These are phyloP conservation scores for Neurospora sp. DNA, from an alignment of 495 filamentous ascomycete genomes.

Conservation along the genomic window DNA sequence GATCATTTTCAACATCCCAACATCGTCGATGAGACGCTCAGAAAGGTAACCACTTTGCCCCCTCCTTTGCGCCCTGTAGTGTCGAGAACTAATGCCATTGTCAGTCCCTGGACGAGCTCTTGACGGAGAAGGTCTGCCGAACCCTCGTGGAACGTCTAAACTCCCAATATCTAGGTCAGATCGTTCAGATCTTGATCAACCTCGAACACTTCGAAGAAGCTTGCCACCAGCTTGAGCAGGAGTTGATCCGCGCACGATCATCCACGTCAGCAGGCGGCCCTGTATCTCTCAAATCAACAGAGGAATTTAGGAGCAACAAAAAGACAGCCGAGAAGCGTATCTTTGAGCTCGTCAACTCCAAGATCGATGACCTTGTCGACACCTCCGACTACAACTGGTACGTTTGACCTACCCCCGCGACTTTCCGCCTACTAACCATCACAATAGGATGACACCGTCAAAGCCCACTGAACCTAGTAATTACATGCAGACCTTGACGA, in stretches of 20 bases:
- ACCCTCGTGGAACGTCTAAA: slow-evolving; percentile 78
- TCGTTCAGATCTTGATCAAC: slow-evolving; percentile 97
- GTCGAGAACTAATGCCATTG: slow-evolving; percentile 7
- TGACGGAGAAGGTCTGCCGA: slow-evolving; percentile 82
- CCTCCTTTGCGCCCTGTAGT: too few species aligned
- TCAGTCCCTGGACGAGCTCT: slow-evolving; percentile 70
- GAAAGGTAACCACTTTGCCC: slow-evolving; percentile 41
- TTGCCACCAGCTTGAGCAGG: slow-evolving; percentile 74
- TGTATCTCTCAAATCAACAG: slow-evolving; percentile 68
- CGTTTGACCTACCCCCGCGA: slow-evolving; percentile 3
- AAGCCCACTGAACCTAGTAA: slow-evolving; percentile 63
- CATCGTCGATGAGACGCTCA: slow-evolving; percentile 81
- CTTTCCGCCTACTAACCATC: neutral
- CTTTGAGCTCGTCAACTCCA: slow-evolving; percentile 96
- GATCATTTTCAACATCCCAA: slow-evolving; percentile 83
- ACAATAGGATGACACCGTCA: slow-evolving; percentile 48
- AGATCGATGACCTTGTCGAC: slow-evolving; percentile 95
- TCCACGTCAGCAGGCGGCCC: slow-evolving; percentile 65
- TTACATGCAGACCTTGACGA: slow-evolving; percentile 89
- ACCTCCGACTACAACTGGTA: slow-evolving; percentile 95
- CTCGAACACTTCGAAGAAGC: slow-evolving; percentile 93
- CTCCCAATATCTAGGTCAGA: slow-evolving; percentile 91
- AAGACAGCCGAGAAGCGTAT: slow-evolving; percentile 96
- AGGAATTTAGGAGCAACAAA: slow-evolving; percentile 78
- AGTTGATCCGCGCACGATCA: slow-evolving; percentile 71